Conservation (phyloP, 2,329 filamentous ascomycete genomes). For the Colletotrichum salicis region DNA sequence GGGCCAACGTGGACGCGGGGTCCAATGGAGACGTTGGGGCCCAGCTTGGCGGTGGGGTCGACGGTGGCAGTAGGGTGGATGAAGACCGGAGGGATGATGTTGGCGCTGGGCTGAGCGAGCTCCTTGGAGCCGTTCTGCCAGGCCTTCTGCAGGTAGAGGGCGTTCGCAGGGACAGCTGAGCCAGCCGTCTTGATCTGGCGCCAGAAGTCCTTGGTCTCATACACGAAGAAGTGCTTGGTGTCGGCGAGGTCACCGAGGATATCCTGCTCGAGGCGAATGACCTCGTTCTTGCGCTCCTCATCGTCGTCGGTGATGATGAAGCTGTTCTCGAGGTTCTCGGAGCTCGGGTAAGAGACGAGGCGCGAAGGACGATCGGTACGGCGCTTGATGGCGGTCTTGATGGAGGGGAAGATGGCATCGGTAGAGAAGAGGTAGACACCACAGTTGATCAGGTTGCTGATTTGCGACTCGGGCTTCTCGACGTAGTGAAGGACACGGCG, state of each 20-base stretch:
- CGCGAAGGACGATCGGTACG: constrained; percentile 86
- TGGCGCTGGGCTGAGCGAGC: constrained; percentile 83
- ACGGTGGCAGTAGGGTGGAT: constrained; percentile 92
- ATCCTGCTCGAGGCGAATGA: constrained; percentile 95
- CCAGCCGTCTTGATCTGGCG: constrained; percentile 99
- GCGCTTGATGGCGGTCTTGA: constrained; percentile 93
- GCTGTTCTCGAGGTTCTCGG: constrained; percentile 84
- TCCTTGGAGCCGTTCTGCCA: constrained; percentile 85
- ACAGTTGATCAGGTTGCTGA: constrained; percentile 99
- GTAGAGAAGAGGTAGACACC: constrained; percentile 98
- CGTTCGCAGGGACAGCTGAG: constrained; percentile 95
- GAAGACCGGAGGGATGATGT: constrained; percentile 91
- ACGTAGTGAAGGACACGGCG: constrained; percentile 98
- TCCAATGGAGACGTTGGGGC: constrained; percentile 95
- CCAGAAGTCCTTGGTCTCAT: constrained; percentile 99
- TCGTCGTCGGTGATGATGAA: constrained; percentile 61
- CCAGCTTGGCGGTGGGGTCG: constrained; percentile 94
- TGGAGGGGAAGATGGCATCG: constrained; percentile 95
- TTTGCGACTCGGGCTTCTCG: constrained; percentile 97
- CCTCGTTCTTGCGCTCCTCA: constrained; percentile 81
- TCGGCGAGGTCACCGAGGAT: constrained; percentile 95
- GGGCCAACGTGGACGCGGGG: constrained; percentile 87
- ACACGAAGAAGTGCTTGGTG: constrained; percentile 97
- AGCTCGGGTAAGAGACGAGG: constrained; percentile 93
- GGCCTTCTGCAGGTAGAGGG: constrained; percentile 94